phyloP scores from a whole-genome alignment of 495 filamentous ascomycete species.

The Lepraria neglecta region DNA sequence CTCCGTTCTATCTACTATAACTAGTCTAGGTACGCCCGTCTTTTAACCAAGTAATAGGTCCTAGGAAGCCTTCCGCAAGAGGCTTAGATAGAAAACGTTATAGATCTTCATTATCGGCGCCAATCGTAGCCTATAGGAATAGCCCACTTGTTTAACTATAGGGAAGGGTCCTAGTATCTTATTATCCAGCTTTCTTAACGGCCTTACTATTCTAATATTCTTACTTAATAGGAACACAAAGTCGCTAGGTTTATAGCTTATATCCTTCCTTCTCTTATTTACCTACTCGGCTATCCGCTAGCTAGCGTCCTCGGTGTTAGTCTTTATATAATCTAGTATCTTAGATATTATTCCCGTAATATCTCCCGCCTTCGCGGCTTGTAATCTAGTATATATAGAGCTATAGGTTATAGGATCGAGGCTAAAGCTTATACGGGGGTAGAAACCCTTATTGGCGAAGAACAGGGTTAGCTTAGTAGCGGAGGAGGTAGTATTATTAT shows the following conservation, averaged over 20 bases:
- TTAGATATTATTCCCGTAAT: not conserved
- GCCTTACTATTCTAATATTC: not conserved
- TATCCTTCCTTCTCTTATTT: not conserved
- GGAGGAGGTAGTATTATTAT: too few species aligned
- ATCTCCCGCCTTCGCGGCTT: not conserved
- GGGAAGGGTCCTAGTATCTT: not conserved
- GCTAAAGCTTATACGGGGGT: constrained; percentile 22
- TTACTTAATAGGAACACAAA: not conserved
- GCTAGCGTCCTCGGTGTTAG: not conserved
- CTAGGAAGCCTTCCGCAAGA: not conserved
- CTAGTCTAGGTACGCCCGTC: not conserved
- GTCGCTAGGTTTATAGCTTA: not conserved
- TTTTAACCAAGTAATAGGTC: not conserved
- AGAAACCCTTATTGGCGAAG: constrained; percentile 16
- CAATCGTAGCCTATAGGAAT: not conserved
- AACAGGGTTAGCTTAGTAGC: too few species aligned
- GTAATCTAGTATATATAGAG: not conserved
- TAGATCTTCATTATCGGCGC: not conserved
- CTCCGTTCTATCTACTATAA: not conserved
- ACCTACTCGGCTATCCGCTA: not conserved
- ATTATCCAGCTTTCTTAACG: not conserved
- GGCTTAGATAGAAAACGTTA: not conserved
- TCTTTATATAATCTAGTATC: not conserved
- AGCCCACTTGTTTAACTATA: not conserved
- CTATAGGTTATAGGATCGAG: not conserved